Base-by-base conservation (phyloP, 495 filamentous ascomycete genomes). In the Penicillium salamii region DNA sequence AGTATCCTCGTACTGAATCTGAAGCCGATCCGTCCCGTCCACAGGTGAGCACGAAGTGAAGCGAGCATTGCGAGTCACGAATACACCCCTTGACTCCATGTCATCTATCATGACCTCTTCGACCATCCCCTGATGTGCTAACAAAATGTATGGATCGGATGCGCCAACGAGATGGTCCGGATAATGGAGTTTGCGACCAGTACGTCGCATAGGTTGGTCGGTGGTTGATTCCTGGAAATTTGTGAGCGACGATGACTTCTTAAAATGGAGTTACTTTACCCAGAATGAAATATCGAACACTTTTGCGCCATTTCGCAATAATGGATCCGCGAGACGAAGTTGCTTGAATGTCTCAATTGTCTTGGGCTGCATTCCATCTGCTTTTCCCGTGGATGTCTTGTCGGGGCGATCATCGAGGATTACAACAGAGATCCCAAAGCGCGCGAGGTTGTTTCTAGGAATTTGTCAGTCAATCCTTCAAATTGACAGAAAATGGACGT, bases 341-440 rank as follows among this genome's bases (percentile, higher is more conserved):
- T 88, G 85, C 40, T 79, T 78, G 50, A 91, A 73, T 7, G 88
- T 82, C 58, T 90, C 88, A 42, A 90, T 79, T 0, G 88, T 88
- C 46, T 87, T 87, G 47, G 86, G 85, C 51, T 90, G 86, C 46
- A 91, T 81, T 29, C 88, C 88, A 68, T 91, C 88, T 23, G 87
- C 87, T 24, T 85, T 83, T 9, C 87, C 87, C 1, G 87, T 89
- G 12, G 80, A 74, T 0, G 86, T 89, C 36, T 78, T 82, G 57
- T 83, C 79, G 5, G 79, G 68, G 20, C 85, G 78, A 60, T 89
- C 86, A 63, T 91, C 87, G 52, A 90, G 81, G 54, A 88, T 77
- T 51, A 82, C 79, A 28, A 84, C 80, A 45, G 75, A 79, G 61
- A 88, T 87, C 6, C 87, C 86, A 56, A 77, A 85, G 7, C 86